Evolutionary conservation across 495 filamentous ascomycete genomes (phyloP).

Genomic region (Talaromyces wortmannii): DNA sequence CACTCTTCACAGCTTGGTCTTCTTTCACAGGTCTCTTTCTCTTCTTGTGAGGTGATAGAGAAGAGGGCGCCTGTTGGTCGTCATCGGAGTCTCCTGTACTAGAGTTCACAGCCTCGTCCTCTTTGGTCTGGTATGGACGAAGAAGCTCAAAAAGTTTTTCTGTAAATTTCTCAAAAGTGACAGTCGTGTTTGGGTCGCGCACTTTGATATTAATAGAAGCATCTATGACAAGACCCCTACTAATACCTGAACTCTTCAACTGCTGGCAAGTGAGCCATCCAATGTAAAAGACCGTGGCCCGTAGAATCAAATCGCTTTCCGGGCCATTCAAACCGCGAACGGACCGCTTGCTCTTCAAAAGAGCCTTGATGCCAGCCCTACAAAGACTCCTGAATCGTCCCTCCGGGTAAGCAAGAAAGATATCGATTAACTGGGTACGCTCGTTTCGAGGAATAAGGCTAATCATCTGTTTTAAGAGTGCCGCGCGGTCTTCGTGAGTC

Average conservation of each 20-base stretch:
- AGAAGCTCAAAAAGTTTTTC: not conserved
- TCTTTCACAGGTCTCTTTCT: constrained; percentile 41
- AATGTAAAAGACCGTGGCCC: constrained; percentile 26
- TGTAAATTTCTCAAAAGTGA: constrained; percentile 2
- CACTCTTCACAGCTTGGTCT: constrained; percentile 33
- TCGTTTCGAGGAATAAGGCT: no score
- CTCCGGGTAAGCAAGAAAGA: not conserved
- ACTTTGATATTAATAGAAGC: constrained; percentile 13
- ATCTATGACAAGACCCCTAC: constrained; percentile 4
- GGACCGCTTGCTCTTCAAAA: not conserved
- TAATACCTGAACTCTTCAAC: constrained; percentile 13
- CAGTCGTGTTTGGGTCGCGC: constrained; percentile 1
- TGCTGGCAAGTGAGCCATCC: constrained; percentile 29
- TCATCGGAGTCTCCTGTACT: constrained; percentile 10
- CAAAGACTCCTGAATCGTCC: not conserved
- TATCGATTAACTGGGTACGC: no score
- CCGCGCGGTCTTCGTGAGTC: no score
- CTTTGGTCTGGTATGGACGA: not conserved
- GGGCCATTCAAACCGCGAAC: constrained; percentile 6
- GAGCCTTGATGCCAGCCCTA: not conserved
- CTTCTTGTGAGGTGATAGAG: constrained; percentile 23
- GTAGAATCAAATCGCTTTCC: constrained; percentile 17
- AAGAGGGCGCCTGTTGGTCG: not conserved
- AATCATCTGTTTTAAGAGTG: no score
- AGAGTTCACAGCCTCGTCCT: not conserved